Evolutionary conservation across 768 basidiomycete species (phyloP), one percentile per base, ranked within the genome.

Genomic region (Phanerochaete carnosa): DNA sequence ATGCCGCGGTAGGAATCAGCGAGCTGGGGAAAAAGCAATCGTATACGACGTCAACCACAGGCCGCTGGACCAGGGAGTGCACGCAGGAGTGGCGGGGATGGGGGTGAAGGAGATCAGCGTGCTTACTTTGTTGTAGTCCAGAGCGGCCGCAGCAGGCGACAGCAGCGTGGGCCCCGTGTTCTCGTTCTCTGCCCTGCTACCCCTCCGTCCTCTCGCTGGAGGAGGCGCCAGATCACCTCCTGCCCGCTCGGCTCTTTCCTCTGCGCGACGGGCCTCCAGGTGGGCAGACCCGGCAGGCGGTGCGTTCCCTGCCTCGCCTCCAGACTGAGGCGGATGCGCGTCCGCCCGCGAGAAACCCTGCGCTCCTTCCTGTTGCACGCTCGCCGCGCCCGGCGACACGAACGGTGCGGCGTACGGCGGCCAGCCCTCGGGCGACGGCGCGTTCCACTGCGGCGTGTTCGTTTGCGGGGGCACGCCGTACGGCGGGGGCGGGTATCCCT

Each of bases 121-220:
- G 60, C 68, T 39, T 65, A 76, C 80, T 76, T 80, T 81, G 43
- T 63, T 55, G 64, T 79, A 81, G 65, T 81, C 80, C 19, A 80
- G 66, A 11, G 71, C 66, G 49, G 73, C 64, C 58, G 68, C 64
- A 19, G 70, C 54, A 52, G 69, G 57, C 26, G 68, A 62, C 33
- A 45, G 74, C 61, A 59, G 51, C 29, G 58, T 54, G 9, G 62
- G 23, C 54, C 35, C 37, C 22, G 11, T 16, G 32, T 66, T 62
- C 37, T 59, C 52, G 39, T 19, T 19, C 39, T 43, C 39, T 19
- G 39, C 16, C 39, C 39, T 43, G 39, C 39, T 43, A 22, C 55
- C 43, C 52, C 60, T 64, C 56, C 68, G 66, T 54, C 35, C 59
- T 51, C 62, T 61, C 26, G 65, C 33, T 3, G 37, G 22, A 29